Base-by-base conservation (phyloP, 2,329 filamentous ascomycete species). In the Sporothrix brasiliensis region DNA sequence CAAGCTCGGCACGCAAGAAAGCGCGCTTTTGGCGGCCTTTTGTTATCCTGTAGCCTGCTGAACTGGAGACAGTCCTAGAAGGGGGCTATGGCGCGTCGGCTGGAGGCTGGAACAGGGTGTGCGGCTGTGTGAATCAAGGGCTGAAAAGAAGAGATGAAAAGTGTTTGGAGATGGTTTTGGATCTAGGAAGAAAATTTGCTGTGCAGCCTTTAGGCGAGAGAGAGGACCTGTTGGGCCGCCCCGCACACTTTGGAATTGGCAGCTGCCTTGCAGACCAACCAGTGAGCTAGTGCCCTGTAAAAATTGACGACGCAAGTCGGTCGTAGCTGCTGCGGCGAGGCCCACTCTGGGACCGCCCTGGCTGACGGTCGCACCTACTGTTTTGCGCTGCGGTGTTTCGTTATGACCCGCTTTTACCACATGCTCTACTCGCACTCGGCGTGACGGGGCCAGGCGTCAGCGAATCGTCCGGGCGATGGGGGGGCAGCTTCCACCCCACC, bases 311-410 rank as follows among this genome's bases (percentile, higher is more conserved):
- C 79, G 79, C 78, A 79, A 79, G 74, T 75, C 73, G 74, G 16
- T 67, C 77, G 78, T 78, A 78, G 78, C 79, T 79, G 78, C 79
- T 79, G 74, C 53, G 67, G 67, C 54, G 19, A 41, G 54, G 67
- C 54, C 67, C 56, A 60, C 56, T 52, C 44, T 61, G 44, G 27
- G 67, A 24, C 44, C 61, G 44, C 24, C 44, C 34, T 24, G n/a
- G 14, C 27, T 11, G 56, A 10, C 34, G n/a, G 39, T n/a, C 34
- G 30, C 56, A 60, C 30, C 58, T 63, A 21, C 39, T 24, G 53
- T 21, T 34, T 34, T 58, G 39, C 24, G 24, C 53, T 49, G 52
- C 4, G 52, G 19, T 16, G n/a, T 19, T 47, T 61, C 65, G 53
- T 21, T n/a, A 56, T 30, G 52, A 34, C 66, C 66, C 66, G 66